Base-by-base conservation (phyloP, 202 grass and related monocot genomes). In the Panicum virgatum region DNA sequence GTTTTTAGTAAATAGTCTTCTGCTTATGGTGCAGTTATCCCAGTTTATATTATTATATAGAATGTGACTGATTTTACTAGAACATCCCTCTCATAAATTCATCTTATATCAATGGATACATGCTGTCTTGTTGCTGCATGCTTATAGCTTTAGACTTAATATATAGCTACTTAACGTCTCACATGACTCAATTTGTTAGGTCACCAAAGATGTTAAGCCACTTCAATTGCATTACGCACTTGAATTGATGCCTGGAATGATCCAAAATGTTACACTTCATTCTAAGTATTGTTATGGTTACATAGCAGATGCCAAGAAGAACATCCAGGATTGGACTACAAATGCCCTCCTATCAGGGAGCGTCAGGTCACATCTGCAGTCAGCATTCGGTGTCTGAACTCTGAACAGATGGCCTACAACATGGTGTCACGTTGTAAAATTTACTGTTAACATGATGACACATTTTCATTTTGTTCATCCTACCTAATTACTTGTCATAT, bases 241-340 rank as follows among this genome's bases (percentile, higher is more conserved):
- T 39, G 66, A 51, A 18, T 51, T 50, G 53, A 48, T 66, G 42
- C 45, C 19, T 66, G 19, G 34, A 29, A 70, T 7, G 71, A 60
- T 47, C 40, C 48, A 51, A 60, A 51, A 66, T 27, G 15, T 25
- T 82, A 14, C 71, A 40, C 29, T 76, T 29, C 19, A 16, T 72
- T 77, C 23, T 36, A 47, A 66, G 32, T 67, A 32, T 58, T 79
- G 67, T 15, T 64, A 37, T 86, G 66, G 29, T 80, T 62, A 56
- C 38, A 39, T 22, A 63, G 44, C 94, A 97, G 94, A 97, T 92
- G 94, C 94, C 38, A 97, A 90, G 91, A 94, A 94, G 83, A 93
- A 97, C 52, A 62, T 97, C 36, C 83, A 90, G 75, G 89, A 87
- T 85, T 94, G 91, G 66, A 86, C 94, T 77, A 72, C 32, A 74